These are phyloP conservation scores for Lentinula boryana DNA, from an alignment of 768 basidiomycete genomes.

Conservation along the genomic window DNA sequence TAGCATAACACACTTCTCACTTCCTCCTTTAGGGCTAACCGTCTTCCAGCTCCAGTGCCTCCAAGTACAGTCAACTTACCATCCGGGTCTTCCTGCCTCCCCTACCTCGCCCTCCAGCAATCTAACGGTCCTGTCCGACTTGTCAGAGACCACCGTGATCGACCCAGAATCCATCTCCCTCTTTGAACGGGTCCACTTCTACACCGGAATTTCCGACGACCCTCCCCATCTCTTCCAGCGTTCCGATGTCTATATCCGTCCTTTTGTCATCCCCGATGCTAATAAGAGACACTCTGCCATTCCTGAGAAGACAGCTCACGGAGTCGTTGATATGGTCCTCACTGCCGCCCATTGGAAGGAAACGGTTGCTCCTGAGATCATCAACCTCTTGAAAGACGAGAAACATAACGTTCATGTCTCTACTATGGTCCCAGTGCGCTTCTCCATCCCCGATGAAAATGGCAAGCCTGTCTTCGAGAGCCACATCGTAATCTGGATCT, in stretches of 20 bases:
- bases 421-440: background rate
- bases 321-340: background rate
- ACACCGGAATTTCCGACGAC: slow-evolving; percentile 28
- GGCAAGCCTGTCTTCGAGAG: background rate
- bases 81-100: background rate
- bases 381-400: background rate
- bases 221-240: slow-evolving; percentile 29
- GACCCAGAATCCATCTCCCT: slow-evolving; percentile 15
- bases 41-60: background rate
- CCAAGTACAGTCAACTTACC: background rate
- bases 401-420: background rate
- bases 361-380: background rate
- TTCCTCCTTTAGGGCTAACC: background rate
- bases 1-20: background rate
- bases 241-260: slow-evolving; percentile 17
- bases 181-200: slow-evolving; percentile 23
- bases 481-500: background rate
- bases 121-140: background rate
- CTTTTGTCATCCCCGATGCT: background rate
- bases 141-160: background rate
- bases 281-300: background rate
- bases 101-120: background rate
- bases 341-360: background rate
- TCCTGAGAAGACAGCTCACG: background rate
- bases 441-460: background rate